Evolutionary conservation across 2,329 filamentous ascomycete species (phyloP).

Genomic region (Eutypella sp.): DNA sequence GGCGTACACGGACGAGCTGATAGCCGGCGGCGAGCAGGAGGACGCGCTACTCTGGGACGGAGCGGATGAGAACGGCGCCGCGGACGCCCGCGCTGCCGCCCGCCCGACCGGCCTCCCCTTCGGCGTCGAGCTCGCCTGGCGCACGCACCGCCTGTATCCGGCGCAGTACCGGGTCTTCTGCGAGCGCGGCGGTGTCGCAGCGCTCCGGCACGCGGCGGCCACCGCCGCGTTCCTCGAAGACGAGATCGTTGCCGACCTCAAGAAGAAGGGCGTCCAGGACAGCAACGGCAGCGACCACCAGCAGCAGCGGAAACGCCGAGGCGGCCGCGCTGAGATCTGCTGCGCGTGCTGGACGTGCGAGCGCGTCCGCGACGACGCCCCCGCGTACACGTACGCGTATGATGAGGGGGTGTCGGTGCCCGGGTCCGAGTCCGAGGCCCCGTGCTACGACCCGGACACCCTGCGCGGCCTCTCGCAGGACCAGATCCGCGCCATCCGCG

Average conservation of each 20-base stretch:
- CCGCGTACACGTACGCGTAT: constrained; percentile 4
- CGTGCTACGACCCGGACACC: neutral
- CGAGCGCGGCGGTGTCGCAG: neutral
- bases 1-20: neutral
- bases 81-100: neutral
- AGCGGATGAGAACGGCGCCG: no score
- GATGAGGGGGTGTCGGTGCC: neutral
- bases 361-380: constrained; percentile 7
- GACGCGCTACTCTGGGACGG: neutral
- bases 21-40: neutral
- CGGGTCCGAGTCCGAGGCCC: neutral
- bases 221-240: neutral
- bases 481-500: constrained; percentile 4
- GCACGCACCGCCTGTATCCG: constrained; percentile 6
- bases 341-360: constrained; percentile 9
- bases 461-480: constrained; percentile 2
- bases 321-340: neutral
- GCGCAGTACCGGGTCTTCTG: constrained; percentile 4
- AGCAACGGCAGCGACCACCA: neutral
- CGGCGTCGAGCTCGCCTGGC: constrained; percentile 5
- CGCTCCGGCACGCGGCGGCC: neutral
- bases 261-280: neutral
- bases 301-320: neutral
- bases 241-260: neutral
- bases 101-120: neutral